Conservation (phyloP, 371 early-diverging fungal genomes). For the Apophysomyces variabilis region DNA sequence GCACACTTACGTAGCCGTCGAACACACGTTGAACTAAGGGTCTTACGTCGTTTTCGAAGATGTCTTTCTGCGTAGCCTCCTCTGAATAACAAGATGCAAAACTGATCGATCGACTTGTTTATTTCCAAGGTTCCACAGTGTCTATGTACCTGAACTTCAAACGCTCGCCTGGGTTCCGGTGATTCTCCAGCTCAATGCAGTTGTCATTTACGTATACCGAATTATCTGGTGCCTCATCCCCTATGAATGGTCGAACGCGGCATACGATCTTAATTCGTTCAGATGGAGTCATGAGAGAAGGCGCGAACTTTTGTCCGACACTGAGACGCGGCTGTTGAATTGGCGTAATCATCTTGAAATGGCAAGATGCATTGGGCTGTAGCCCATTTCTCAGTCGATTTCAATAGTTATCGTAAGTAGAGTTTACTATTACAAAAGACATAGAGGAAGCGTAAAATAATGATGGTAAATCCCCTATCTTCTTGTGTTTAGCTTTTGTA, state of each 20-base stretch:
- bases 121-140: not conserved
- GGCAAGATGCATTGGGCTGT: too few relatives aligned
- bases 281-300: conserved; percentile 12
- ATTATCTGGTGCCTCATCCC: conserved; percentile 47
- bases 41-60: conserved; percentile 55
- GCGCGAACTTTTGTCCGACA: too few relatives aligned
- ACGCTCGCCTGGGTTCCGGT: not conserved
- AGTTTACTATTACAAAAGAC: too few relatives aligned
- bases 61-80: conserved; percentile 37
- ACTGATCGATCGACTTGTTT: conserved; percentile 11
- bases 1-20: conserved; percentile 44
- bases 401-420: too few relatives aligned
- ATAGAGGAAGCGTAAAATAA: too few relatives aligned
- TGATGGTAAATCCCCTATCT: too few relatives aligned
- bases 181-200: conserved; percentile 34
- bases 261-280: conserved; percentile 53
- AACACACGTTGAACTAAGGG: conserved; percentile 59
- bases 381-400: too few relatives aligned
- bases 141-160: not conserved
- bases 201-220: conserved; percentile 32
- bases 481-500: too few relatives aligned
- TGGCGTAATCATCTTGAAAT: too few relatives aligned
- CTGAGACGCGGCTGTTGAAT: too few relatives aligned
- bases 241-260: conserved; percentile 58
- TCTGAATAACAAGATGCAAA: conserved; percentile 61